Conservation (phyloP, 2,329 filamentous ascomycete species). For the Venturia pyrina region DNA sequence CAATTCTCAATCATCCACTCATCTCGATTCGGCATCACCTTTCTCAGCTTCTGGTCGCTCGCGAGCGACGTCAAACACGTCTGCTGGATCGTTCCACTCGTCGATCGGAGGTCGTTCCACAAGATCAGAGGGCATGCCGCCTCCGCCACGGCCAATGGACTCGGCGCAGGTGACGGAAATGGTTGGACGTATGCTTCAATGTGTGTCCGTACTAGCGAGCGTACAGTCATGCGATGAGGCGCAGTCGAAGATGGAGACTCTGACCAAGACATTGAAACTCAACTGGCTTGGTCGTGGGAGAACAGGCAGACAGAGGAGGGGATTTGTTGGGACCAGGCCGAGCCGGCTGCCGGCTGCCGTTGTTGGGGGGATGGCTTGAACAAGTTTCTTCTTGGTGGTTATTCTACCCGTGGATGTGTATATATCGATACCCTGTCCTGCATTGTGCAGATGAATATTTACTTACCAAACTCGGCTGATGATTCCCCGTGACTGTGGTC, state of each 20-base stretch:
- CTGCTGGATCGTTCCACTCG: constrained; percentile 37
- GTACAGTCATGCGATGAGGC: constrained; percentile 63
- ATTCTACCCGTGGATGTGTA: not conserved
- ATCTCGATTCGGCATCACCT: constrained; percentile 30
- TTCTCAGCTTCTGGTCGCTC: constrained; percentile 48
- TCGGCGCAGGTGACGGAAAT: constrained; percentile 82
- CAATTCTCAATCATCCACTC: constrained; percentile 18
- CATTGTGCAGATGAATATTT: not conserved
- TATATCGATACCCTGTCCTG: constrained; percentile 3
- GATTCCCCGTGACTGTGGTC: too few relatives aligned
- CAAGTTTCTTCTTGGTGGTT: not conserved
- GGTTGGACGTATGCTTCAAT: constrained; percentile 91
- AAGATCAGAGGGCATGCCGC: constrained; percentile 22
- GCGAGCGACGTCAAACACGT: constrained; percentile 77
- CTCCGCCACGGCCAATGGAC: constrained; percentile 25
- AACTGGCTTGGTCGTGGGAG: constrained; percentile 92
- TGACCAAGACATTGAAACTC: constrained; percentile 82
- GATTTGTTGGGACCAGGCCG: constrained; percentile 64
- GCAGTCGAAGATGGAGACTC: constrained; percentile 68
- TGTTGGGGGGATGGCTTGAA: not conserved
- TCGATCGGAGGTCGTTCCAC: constrained; percentile 9
- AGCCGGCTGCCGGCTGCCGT: not conserved
- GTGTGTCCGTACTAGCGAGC: constrained; percentile 78
- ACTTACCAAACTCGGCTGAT: not conserved
- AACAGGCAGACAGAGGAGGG: constrained; percentile 79